phyloP scores from a whole-genome alignment of 768 basidiomycete species.

The Mycena alexandri region DNA sequence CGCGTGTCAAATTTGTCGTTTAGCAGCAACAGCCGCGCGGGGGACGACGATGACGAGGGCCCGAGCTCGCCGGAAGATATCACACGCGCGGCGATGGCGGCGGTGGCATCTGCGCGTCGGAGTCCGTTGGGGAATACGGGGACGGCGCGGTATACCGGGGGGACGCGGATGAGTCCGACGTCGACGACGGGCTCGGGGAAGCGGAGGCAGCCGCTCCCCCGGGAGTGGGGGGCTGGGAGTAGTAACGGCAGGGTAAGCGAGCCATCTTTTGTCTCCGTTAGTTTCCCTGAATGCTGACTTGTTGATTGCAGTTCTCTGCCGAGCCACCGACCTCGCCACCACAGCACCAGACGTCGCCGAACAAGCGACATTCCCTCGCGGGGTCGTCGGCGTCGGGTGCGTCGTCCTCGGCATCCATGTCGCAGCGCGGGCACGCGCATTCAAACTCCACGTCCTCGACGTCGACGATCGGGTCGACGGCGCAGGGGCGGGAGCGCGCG shows the following conservation, averaged over 20 bases:
- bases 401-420: conserved; percentile 38
- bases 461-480: conserved; percentile 34
- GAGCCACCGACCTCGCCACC: conserved; percentile 34
- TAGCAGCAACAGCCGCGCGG: conserved; percentile 35
- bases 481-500: conserved; percentile 43
- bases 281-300: background rate
- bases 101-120: conserved; percentile 68
- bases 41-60: conserved; percentile 42
- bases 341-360: conserved; percentile 34
- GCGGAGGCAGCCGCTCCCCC: conserved; percentile 59
- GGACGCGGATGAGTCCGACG: conserved; percentile 47
- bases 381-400: background rate
- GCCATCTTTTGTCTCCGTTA: background rate
- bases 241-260: conserved; percentile 30
- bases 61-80: conserved; percentile 52
- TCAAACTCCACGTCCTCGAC: conserved; percentile 38
- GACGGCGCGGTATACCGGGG: conserved; percentile 28
- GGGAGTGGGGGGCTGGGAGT: conserved; percentile 50
- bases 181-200: conserved; percentile 23
- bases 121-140: conserved; percentile 55
- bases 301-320: conserved; percentile 26
- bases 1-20: conserved; percentile 29
- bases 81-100: conserved; percentile 69
- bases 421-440: conserved; percentile 46
- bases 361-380: conserved; percentile 27